Conservation (phyloP, 345 rosid genomes). For the Pseudoturritis turrita region DNA sequence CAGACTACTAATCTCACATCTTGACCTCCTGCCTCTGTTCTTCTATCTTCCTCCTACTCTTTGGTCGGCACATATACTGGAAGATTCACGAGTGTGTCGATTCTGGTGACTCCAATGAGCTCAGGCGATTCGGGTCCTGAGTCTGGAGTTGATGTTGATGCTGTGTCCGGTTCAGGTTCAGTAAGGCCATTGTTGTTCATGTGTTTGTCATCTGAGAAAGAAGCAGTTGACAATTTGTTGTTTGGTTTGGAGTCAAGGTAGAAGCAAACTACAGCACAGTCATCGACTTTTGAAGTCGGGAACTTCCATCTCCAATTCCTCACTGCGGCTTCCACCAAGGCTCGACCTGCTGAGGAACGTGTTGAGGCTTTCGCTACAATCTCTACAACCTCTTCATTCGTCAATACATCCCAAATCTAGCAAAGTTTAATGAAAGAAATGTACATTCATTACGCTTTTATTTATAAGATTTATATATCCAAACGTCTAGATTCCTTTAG, state of each 20-base stretch:
- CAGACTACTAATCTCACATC: neutral
- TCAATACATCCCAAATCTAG: slow-evolving; percentile 93
- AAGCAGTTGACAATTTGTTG: slow-evolving; percentile 44
- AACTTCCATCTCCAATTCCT: slow-evolving; percentile 85
- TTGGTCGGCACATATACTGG: slow-evolving; percentile 56
- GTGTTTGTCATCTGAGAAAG: slow-evolving; percentile 25
- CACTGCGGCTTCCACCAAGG: slow-evolving; percentile 81
- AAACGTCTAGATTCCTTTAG: slow-evolving; percentile 38
- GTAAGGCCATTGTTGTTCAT: neutral
- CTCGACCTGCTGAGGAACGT: slow-evolving; percentile 68
- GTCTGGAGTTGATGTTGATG: slow-evolving; percentile 28
- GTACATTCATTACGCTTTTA: neutral
- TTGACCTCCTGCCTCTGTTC: slow-evolving; percentile 9
- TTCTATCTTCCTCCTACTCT: slow-evolving; percentile 29
- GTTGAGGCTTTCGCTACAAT: slow-evolving; percentile 66
- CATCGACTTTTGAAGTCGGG: slow-evolving; percentile 92
- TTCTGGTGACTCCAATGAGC: slow-evolving; percentile 72
- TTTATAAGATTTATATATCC: slow-evolving; percentile 38
- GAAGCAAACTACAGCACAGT: slow-evolving; percentile 97
- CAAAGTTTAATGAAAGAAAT: neutral
- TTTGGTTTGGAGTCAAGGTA: slow-evolving; percentile 51
- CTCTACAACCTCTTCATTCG: slow-evolving; percentile 82
- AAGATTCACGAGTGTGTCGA: slow-evolving; percentile 59
- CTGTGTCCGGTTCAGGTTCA: slow-evolving; percentile 12
- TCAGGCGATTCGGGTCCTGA: slow-evolving; percentile 60